Base-by-base conservation (phyloP, 495 filamentous ascomycete species). In the Talaromyces ruber region DNA sequence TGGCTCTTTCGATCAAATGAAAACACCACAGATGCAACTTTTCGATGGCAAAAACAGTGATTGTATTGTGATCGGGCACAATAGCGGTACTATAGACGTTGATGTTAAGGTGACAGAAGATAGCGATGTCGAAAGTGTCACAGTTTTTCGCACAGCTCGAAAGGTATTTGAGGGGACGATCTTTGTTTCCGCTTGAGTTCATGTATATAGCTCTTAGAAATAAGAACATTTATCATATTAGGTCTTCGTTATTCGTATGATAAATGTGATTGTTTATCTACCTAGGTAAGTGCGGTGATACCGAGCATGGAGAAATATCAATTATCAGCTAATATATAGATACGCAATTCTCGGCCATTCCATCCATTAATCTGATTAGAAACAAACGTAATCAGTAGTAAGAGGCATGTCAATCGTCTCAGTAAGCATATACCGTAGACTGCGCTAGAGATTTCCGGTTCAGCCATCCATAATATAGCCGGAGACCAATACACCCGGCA, bases 401-500 rank as follows among this genome's bases (percentile, higher is more conserved):
- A 29, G 28, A 29, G 28, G 28, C 28, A 6, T 29, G n/a, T 29
- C 2, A 6, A 29, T 3, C 28, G 28, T 29, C 28, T 29, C 28
- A 29, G 28, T 29, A 29, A 29, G 28, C 28, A 29, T 29, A 29
- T 29, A 29, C 28, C 28, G 2, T 29, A 29, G 3, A 2, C 28
- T 29, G 28, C 6, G 3, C 28, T 29, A 29, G 11, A n/a, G 16
- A 22, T 34, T 37, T 51, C 26, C 56, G 18, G 60, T 78, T 78
- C 54, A 62, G 67, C 70, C 70, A 76, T n/a, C 70, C 70, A 58
- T 78, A 78, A 64, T 76, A 78, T 0, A 74, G 5, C 16, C 73
- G 57, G 39, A 78, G 59, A 18, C 71, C 34, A 18, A 78, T 58
- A 65, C 72, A 78, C n/a, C 75, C 74, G 0, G 45, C 68, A 21